A percentile compares a stretch with the other conserved stretches of the same genome.
Evolutionary conservation across 345 rosid genomes (phyloP).

Genomic region (Pugionium cornutum): DNA sequence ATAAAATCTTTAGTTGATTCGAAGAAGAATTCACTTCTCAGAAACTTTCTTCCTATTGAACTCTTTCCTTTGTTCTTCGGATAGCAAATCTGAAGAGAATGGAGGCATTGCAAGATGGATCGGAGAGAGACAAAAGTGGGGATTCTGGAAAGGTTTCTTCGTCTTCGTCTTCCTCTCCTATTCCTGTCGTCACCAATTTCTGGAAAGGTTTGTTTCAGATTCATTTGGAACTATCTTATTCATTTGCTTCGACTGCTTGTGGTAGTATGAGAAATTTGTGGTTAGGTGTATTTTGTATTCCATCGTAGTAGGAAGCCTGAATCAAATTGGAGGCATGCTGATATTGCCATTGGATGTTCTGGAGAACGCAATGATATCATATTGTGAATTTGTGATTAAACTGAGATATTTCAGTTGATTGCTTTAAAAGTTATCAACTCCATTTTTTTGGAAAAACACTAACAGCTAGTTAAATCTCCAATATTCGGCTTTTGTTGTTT

Average conservation of each 20-base stretch:
- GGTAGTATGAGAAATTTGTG: constrained; percentile 13
- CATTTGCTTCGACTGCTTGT: constrained; percentile 11
- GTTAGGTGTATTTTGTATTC: constrained; percentile 14
- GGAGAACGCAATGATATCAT: constrained; percentile 22
- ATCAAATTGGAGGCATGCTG: constrained; percentile 14
- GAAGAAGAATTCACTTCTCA: constrained; percentile 5
- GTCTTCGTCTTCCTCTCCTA: constrained; percentile 58
- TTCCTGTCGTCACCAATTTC: constrained; percentile 73
- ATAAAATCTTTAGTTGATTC: too few relatives aligned
- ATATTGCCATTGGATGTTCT: constrained; percentile 13
- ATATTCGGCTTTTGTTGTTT: background rate
- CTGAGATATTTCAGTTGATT: background rate
- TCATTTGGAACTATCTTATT: constrained; percentile 3
- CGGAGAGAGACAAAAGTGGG: constrained; percentile 58
- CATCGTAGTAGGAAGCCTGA: constrained; percentile 15
- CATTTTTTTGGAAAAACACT: background rate
- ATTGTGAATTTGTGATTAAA: constrained; percentile 27
- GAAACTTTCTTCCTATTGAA: constrained; percentile 26
- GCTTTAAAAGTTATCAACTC: constrained; percentile 5
- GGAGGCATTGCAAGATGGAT: constrained; percentile 76
- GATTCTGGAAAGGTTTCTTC: constrained; percentile 22
- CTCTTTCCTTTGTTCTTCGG: constrained; percentile 17
- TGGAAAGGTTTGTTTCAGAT: constrained; percentile 73
- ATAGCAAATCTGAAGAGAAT: constrained; percentile 40
- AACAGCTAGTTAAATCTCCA: constrained; percentile 2